Percentiles rank a stretch among this genome's conserved stretches.
These are phyloP conservation scores for Solanum ossicruentum DNA, from an alignment of 257 asterid species.

Conservation along the genomic window DNA sequence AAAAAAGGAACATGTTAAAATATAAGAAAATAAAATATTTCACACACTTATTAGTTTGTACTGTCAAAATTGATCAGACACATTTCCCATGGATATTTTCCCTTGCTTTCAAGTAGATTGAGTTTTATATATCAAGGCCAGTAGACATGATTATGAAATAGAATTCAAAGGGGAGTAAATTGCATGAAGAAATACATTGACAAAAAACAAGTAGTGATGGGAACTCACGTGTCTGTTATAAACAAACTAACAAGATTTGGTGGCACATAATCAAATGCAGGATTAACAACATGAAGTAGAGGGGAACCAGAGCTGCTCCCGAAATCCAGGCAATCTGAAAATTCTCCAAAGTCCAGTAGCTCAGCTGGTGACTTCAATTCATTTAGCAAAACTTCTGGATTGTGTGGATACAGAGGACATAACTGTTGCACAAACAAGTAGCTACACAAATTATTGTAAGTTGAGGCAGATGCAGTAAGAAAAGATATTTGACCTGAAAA, in stretches of 20 bases:
- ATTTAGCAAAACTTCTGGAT: conserved; percentile 88
- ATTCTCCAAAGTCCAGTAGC: conserved; percentile 89
- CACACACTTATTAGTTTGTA: not conserved
- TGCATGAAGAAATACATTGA: not conserved
- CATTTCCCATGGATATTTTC: not conserved
- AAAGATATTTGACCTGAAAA: not conserved
- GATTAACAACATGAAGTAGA: conserved; percentile 82
- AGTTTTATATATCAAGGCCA: not conserved
- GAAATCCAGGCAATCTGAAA: conserved; percentile 87
- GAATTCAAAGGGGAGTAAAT: not conserved
- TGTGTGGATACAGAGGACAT: conserved; percentile 95
- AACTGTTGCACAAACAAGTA: conserved; percentile 34
- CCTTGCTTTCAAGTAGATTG: not conserved
- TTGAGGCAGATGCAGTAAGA: conserved; percentile 6
- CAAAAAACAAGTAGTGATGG: not conserved
- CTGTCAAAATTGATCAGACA: not conserved
- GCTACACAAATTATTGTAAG: not conserved
- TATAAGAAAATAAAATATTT: not conserved
- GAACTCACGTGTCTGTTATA: conserved; percentile 91
- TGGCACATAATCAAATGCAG: conserved; percentile 96
- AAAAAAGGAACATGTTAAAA: not conserved
- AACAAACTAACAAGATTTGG: conserved; percentile 90
- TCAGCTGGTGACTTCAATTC: conserved; percentile 93
- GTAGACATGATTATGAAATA: not conserved
- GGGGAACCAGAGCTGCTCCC: conserved; percentile 77